Conservation (phyloP, 192 early-diverging fungal genomes). For the Linnemannia elongata region DNA sequence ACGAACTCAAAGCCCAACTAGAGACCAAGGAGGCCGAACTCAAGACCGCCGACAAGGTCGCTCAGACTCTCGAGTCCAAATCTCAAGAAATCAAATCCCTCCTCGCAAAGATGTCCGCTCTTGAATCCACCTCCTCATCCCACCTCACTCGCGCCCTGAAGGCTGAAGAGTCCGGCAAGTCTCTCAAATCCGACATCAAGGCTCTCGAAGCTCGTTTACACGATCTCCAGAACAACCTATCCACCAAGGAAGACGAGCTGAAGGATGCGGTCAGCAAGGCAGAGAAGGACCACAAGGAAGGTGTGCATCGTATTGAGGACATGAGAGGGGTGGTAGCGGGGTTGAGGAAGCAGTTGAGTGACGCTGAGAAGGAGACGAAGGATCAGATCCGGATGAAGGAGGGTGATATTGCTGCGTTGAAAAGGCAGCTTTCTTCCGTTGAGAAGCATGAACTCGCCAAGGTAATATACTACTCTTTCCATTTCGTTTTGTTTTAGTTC, state of each 20-base stretch:
- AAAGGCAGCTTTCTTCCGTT: constrained; percentile 3
- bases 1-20: not conserved
- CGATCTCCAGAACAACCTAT: not conserved
- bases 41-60: not conserved
- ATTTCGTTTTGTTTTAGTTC: not conserved
- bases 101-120: not conserved
- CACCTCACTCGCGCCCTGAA: not conserved
- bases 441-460: constrained; percentile 17
- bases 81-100: not conserved
- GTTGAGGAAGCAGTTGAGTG: constrained; percentile 3
- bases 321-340: not conserved
- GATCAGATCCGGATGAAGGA: constrained; percentile 17
- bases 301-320: constrained; percentile 9
- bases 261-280: not conserved
- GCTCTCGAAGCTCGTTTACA: not conserved
- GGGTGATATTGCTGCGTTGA: not conserved
- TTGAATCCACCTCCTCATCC: not conserved
- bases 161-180: not conserved
- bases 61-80: not conserved
- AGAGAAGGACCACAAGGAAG: constrained; percentile 3
- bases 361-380: constrained; percentile 13
- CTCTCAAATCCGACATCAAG: constrained; percentile 6
- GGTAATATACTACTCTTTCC: not conserved
- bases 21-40: not conserved
- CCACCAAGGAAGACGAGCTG: not conserved